Evolutionary conservation across 164 flowering plant genomes (phyloP).

Genomic region (Aristolochia fimbriata): DNA sequence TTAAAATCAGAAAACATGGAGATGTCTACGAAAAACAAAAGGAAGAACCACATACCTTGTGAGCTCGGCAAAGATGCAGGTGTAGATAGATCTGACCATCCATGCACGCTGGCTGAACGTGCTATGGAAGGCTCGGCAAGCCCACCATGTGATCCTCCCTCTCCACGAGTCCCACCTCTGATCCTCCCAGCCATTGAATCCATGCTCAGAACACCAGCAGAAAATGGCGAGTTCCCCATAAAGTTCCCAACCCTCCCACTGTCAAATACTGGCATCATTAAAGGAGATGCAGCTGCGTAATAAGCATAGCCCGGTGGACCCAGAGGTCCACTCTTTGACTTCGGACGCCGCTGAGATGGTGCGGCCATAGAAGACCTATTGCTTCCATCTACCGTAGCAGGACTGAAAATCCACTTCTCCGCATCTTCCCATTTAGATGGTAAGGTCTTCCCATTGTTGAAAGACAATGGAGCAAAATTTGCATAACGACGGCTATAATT

Average conservation of each 20-base stretch:
- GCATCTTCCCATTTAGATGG: conserved; percentile 99
- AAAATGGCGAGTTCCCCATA: conserved; percentile 50
- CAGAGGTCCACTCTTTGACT: conserved; percentile 91
- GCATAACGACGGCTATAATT: conserved; percentile 28
- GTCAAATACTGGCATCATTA: conserved; percentile 29
- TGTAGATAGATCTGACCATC: conserved; percentile 53
- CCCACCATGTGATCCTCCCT: conserved; percentile 19
- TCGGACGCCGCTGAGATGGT: conserved; percentile 56
- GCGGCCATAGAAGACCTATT: conserved; percentile 25
- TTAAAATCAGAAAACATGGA: too few species aligned
- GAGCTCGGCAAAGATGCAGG: conserved; percentile 36
- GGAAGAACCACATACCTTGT: conserved; percentile 25
- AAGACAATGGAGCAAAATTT: conserved; percentile 39
- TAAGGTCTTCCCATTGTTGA: conserved; percentile 58
- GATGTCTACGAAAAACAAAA: not conserved
- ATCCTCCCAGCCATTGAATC: conserved; percentile 27
- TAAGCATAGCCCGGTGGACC: conserved; percentile 69
- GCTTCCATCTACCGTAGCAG: conserved; percentile 47
- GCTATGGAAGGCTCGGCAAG: conserved; percentile 53
- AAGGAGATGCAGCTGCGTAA: conserved; percentile 57
- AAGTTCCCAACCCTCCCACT: conserved; percentile 31
- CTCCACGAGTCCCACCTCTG: conserved; percentile 20
- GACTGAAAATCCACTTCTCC: conserved; percentile 96
- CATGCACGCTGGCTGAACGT: conserved; percentile 81
- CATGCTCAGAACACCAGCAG: conserved; percentile 42